Evolutionary conservation across 495 filamentous ascomycete species (phyloP).

Genomic region (Xanthoparmelia taractica): DNA sequence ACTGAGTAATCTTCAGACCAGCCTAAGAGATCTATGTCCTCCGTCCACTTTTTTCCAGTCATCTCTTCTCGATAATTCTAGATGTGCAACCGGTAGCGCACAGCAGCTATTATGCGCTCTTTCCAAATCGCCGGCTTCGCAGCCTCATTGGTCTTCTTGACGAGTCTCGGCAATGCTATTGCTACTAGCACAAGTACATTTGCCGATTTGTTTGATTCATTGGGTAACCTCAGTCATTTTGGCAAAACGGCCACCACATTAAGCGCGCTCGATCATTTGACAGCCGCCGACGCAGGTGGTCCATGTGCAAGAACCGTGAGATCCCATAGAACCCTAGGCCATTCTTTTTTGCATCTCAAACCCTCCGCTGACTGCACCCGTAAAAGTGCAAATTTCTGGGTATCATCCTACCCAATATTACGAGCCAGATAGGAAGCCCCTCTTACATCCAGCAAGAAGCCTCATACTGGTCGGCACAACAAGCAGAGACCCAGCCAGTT

Average conservation of each 20-base stretch:
- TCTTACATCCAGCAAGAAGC: slow-evolving; percentile 34
- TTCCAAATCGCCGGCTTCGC: neutral
- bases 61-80: neutral
- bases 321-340: no score
- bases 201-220: neutral
- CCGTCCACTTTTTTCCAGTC: neutral
- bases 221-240: neutral
- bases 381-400: slow-evolving; percentile 2
- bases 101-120: neutral
- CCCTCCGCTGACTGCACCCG: neutral
- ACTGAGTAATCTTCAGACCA: no score
- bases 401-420: neutral
- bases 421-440: slow-evolving; percentile 7
- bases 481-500: slow-evolving; percentile 37
- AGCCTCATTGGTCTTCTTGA: neutral
- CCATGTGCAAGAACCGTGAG: neutral
- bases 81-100: neutral
- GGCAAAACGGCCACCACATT: neutral
- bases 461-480: slow-evolving; percentile 43
- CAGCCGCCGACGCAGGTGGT: neutral
- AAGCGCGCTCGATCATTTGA: neutral
- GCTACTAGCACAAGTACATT: neutral
- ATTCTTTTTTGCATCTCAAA: neutral
- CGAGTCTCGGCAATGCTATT: neutral
- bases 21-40: no score